Evolutionary conservation across 176 grass and related monocot genomes (phyloP).

Genomic region (Cenchrus fungigraminus): DNA sequence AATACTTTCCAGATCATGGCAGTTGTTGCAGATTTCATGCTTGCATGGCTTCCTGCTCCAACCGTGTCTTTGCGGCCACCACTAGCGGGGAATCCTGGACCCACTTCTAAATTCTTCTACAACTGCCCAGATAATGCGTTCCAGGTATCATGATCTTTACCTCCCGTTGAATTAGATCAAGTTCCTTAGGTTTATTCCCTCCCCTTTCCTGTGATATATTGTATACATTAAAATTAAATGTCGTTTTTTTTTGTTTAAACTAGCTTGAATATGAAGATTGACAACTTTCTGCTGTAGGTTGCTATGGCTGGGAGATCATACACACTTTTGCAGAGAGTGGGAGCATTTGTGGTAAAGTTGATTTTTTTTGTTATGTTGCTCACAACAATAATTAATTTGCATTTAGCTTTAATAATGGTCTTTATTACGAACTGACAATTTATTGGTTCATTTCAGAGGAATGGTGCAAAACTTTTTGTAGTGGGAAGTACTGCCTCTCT

Average conservation of each 20-base stretch:
- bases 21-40: constrained; percentile 99
- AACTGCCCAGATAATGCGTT: constrained; percentile 98
- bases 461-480: constrained; percentile 92
- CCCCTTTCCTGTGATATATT: background rate
- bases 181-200: background rate
- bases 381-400: background rate
- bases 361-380: constrained; percentile 34
- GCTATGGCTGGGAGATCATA: constrained; percentile 91
- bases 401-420: constrained; percentile 9
- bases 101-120: constrained; percentile 84
- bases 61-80: constrained; percentile 81
- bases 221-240: background rate
- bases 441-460: constrained; percentile 64
- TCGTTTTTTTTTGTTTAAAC: constrained; percentile 8
- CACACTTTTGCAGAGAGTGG: constrained; percentile 87
- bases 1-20: constrained; percentile 82
- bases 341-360: constrained; percentile 88
- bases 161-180: constrained; percentile 9
- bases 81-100: constrained; percentile 68
- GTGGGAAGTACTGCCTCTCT: constrained; percentile 90
- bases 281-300: constrained; percentile 58
- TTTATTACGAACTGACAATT: constrained; percentile 36
- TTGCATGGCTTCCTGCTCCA: constrained; percentile 99
- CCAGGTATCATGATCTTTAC: constrained; percentile 63
- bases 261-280: background rate